These are phyloP conservation scores for Aspergillus fumigatus DNA, from an alignment of 2,329 filamentous ascomycete genomes.

Conservation along the genomic window DNA sequence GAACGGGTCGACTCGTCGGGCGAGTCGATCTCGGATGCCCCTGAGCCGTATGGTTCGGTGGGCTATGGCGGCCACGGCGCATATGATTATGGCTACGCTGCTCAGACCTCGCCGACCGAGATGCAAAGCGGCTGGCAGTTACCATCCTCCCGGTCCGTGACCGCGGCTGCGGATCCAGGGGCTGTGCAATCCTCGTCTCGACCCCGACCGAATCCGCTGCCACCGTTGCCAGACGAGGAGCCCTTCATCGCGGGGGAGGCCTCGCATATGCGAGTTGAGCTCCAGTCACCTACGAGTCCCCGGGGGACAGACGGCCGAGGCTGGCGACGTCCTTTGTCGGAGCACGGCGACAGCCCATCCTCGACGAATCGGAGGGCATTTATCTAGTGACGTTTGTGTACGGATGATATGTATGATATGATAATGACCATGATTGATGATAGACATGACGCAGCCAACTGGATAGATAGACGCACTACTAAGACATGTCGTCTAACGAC, in stretches of 20 bases:
- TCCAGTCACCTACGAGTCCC: slow-evolving; percentile 1
- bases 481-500: too few relatives aligned
- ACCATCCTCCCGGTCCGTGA: neutral
- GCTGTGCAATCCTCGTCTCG: slow-evolving; percentile 7
- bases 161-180: neutral
- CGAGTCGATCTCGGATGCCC: slow-evolving; percentile 12
- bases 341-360: too few relatives aligned
- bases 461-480: too few relatives aligned
- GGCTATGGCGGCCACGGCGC: slow-evolving; percentile 18
- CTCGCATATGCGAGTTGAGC: slow-evolving; percentile 4
- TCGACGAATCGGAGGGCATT: slow-evolving; percentile 5
- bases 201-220: slow-evolving; percentile 28
- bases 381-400: slow-evolving; percentile 4
- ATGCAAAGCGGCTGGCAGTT: slow-evolving; percentile 12
- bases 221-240: slow-evolving; percentile 28
- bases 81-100: neutral
- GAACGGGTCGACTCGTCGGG: slow-evolving; percentile 19
- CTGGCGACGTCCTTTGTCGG: slow-evolving; percentile 23
- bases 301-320: slow-evolving; percentile 17
- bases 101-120: neutral
- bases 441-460: neutral
- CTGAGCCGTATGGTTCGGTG: slow-evolving; percentile 17
- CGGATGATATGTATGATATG: slow-evolving; percentile 9
- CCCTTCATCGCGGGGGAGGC: slow-evolving; percentile 9
- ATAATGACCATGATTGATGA: neutral